Conservation (phyloP, 202 grass and related monocot genomes). For the Panicum hallii region DNA sequence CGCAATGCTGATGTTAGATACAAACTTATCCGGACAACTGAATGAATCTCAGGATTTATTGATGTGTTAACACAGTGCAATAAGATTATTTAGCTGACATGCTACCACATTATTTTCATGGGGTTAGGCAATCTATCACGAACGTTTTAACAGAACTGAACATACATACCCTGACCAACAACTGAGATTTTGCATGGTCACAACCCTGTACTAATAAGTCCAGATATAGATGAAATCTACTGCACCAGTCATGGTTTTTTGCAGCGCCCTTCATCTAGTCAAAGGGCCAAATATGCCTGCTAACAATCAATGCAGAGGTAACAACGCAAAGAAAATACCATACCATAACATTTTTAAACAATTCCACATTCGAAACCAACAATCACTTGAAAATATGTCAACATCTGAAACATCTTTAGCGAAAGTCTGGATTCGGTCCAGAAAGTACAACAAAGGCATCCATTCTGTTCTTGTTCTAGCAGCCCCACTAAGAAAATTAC, state of each 20-base stretch:
- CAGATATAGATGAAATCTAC: not conserved
- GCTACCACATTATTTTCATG: too few species aligned
- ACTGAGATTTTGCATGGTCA: not conserved
- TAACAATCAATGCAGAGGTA: not conserved
- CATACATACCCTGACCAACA: too few species aligned
- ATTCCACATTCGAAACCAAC: not conserved
- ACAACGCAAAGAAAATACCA: not conserved
- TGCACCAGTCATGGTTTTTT: not conserved
- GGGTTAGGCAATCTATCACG: too few species aligned
- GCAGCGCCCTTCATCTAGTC: too few species aligned
- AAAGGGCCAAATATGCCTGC: not conserved
- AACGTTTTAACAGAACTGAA: too few species aligned
- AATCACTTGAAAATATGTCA: not conserved
- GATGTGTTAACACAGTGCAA: too few species aligned
- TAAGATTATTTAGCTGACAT: too few species aligned
- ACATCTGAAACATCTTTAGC: slow-evolving; percentile 16
- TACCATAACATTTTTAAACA: not conserved
- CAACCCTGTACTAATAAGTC: not conserved
- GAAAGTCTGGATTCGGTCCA: slow-evolving; percentile 13
- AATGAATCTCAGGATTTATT: too few species aligned
- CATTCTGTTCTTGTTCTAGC: slow-evolving; percentile 24
- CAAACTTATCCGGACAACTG: too few species aligned
- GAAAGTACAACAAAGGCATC: slow-evolving; percentile 49
- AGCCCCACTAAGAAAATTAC: slow-evolving; percentile 15
- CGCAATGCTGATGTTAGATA: too few species aligned